These are phyloP conservation scores for Irpex lacteus DNA, from an alignment of 1,284 basidiomycete species.

Conservation along the genomic window DNA sequence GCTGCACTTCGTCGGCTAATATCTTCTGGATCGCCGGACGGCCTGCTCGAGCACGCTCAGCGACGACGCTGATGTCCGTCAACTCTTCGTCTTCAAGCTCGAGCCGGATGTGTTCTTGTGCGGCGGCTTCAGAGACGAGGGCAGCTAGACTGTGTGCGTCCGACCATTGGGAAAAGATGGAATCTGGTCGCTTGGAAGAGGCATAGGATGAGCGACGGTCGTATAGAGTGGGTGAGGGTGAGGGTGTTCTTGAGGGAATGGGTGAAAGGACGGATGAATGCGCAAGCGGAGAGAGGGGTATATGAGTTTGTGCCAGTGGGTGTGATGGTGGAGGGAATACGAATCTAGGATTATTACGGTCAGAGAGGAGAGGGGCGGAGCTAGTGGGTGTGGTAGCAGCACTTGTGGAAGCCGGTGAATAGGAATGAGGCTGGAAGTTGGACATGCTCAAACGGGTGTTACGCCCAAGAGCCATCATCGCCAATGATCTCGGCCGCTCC, in stretches of 20 bases:
- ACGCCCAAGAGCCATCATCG: conserved; percentile 6
- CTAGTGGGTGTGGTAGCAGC: conserved; percentile 18
- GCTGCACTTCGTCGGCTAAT: conserved; percentile 63
- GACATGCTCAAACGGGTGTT: not conserved
- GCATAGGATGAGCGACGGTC: conserved; percentile 1
- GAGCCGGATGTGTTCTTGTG: conserved; percentile 36
- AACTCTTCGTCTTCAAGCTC: conserved; percentile 68
- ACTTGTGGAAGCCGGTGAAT: not conserved
- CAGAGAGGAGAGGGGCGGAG: conserved; percentile 19
- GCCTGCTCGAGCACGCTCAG: conserved; percentile 71
- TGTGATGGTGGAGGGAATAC: conserved; percentile 6
- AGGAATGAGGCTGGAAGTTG: not conserved
- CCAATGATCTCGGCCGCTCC: conserved; percentile 6
- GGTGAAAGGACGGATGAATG: not conserved
- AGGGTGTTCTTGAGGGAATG: not conserved
- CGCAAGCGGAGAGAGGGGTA: not conserved
- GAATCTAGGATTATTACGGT: conserved; percentile 6
- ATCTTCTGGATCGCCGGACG: conserved; percentile 72
- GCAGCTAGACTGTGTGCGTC: conserved; percentile 29
- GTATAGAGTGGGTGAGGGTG: not conserved
- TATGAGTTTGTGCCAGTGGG: not conserved
- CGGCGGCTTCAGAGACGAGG: conserved; percentile 23
- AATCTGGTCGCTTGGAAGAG: conserved; percentile 10
- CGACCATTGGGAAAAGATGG: conserved; percentile 23
- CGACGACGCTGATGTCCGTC: conserved; percentile 61